Base-by-base conservation (phyloP, 495 filamentous ascomycete species). In the Daldinia grandis region DNA sequence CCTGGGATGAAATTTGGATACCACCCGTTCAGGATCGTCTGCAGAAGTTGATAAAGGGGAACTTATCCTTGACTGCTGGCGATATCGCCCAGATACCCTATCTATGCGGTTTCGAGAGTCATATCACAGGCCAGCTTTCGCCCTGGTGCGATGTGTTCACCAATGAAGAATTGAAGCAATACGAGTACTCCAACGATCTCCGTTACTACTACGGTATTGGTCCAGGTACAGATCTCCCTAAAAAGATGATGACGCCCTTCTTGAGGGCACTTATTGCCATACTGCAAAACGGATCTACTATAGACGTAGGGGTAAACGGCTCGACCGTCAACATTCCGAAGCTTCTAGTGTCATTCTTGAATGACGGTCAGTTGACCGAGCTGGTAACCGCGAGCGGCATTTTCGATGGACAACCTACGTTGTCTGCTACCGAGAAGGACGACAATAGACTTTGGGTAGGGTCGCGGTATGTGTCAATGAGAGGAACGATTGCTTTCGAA, bases 291-390 rank as follows among this genome's bases (percentile, higher is more conserved):
- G 87, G 83, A 0, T 81, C 83, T 9, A 74, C 76, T 15, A 82
- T 69, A 0, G 84, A 83, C 28, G 81, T 76, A 14, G 77, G 71
- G 17, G 72, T 68, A 4, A 80, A 84, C 61, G 81, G 78, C 5
- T 70, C 73, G 10, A 72, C 64, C 2, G 83, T 84, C 49, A 64
- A 71, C 0, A 51, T 86, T 1, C 84, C 85, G 3, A 81, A 80
- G 24, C 77, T 89, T 30, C 79, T 87, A 19, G 80, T 84, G 58
- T 79, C 84, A 1, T 88, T 88, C 73, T 73, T 84, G 44, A 87
- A 90, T 63, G 87, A 90, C 69, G 86, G 87, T 24, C 86, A 89
- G 71, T 81, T 89, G 56, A 86, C 82, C 56, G 83, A 89, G 72
- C 76, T 88, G 37, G 83, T 83, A 0, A 79, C 82, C 38, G 79